Conservation (phyloP, 176 grass and related monocot species). For the Musa troglodytarum region DNA sequence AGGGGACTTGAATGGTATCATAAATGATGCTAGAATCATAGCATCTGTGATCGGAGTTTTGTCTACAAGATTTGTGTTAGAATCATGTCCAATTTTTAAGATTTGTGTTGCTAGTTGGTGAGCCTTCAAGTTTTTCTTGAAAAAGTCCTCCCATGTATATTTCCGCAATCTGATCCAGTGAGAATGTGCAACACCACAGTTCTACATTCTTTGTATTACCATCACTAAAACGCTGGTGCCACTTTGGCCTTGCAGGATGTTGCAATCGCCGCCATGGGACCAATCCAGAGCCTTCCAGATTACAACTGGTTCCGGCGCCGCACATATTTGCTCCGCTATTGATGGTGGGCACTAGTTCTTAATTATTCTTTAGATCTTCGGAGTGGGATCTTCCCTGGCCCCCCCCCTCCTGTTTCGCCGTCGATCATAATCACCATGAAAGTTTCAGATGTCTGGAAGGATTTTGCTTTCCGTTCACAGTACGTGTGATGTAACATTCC, state of each 20-base stretch:
- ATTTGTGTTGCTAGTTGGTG: no score
- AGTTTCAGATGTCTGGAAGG: background rate
- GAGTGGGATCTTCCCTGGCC: background rate
- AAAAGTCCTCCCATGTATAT: no score
- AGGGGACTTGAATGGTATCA: no score
- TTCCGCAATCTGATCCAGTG: no score
- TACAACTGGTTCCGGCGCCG: conserved; percentile 99
- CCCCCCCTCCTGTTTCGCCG: background rate
- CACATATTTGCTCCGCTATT: conserved; percentile 92
- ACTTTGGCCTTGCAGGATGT: conserved; percentile 45
- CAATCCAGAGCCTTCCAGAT: conserved; percentile 78
- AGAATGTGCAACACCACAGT: no score
- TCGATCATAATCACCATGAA: background rate
- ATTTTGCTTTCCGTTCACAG: background rate
- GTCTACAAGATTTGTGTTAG: no score
- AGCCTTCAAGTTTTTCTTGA: no score
- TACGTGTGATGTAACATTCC: background rate
- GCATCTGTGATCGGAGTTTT: no score
- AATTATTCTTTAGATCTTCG: background rate
- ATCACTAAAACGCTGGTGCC: background rate
- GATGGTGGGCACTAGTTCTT: background rate
- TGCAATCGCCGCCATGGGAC: conserved; percentile 88
- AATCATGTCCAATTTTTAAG: no score
- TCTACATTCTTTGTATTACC: no score
- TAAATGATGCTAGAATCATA: no score